Evolutionary conservation across 2,329 filamentous ascomycete species (phyloP), one percentile per base, ranked within the genome.

Genomic region (Diplodia sapinea): DNA sequence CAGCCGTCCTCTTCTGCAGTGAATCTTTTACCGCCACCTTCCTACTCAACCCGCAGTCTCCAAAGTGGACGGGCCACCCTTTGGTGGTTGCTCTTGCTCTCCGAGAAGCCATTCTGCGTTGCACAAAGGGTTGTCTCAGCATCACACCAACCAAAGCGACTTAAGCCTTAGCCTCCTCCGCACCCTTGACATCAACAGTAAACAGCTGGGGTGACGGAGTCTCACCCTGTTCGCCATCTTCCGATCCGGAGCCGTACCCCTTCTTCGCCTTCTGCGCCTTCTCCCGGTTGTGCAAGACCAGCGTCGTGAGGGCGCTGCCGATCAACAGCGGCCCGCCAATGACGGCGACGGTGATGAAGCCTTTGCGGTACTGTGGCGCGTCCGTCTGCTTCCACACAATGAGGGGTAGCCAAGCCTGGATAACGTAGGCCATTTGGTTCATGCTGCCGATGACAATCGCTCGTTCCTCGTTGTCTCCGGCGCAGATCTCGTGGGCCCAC

Each of bases 381-480:
- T 90, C 87, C 0, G 88, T 81, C 73, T 88, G 86, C 77, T 88
- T 85, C 88, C 88, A 91, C 11, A 90, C 83, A 9, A 90, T 74
- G 38, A 89, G 81, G 7, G 89, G 89, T 51, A 92, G 74, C 89
- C 89, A 91, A 0, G 88, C 87, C 73, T 91, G 88, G 52, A 92
- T 77, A 1, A 90, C 87, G 69, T 91, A 90, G 0, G 88, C 88
- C 79, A 91, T 84, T 73, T 89, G 85, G 69, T 91, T 91, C 87
- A 91, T 91, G 17, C 82, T 79, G 0, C 82, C 89, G 0, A 89
- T 84, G 0, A 91, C 87, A 4, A 92, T 79, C 0, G 89, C 88
- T 11, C 88, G 80, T 77, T 91, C 89, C 75, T 91, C 88, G 66
- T 88, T 86, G 56, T 89, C 83, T 3, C 78, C 77, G 3, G 82